These are phyloP conservation scores for Hexamita inflata DNA, from an alignment of 208 protist genomes.

Conservation along the genomic window DNA sequence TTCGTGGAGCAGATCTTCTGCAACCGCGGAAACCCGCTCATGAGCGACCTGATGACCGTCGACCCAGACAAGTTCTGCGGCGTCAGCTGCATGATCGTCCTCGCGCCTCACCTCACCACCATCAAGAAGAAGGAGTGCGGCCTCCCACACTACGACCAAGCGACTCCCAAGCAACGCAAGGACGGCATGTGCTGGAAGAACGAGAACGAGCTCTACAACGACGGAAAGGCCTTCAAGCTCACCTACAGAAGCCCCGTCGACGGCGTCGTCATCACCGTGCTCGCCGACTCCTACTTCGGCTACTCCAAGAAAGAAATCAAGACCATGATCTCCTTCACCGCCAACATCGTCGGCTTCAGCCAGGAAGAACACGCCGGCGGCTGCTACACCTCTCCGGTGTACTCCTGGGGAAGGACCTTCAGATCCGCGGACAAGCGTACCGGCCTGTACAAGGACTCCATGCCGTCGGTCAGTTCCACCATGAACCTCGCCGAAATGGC, in stretches of 20 bases:
- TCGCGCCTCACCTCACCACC: conserved; percentile 41
- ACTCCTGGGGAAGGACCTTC: conserved; percentile 35
- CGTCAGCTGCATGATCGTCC: conserved; percentile 41
- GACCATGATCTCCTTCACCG: conserved; percentile 41
- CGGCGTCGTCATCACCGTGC: conserved; percentile 42
- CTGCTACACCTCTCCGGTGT: conserved; percentile 30
- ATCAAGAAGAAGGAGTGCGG: conserved; percentile 43
- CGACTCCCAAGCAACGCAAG: conserved; percentile 36
- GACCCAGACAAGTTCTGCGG: conserved; percentile 40
- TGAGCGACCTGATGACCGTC: conserved; percentile 37
- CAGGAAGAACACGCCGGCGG: conserved; percentile 50
- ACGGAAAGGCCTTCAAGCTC: conserved; percentile 47
- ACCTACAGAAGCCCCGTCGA: conserved; percentile 15
- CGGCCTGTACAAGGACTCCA: too few relatives aligned
- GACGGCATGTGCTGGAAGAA: conserved; percentile 46
- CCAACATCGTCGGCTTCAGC: conserved; percentile 38
- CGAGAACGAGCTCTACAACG: conserved; percentile 46
- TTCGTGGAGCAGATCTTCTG: conserved; percentile 50
- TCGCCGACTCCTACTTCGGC: conserved; percentile 51
- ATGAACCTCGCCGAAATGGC: conserved; percentile 21
- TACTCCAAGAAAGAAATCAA: conserved; percentile 53
- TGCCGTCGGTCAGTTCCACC: too few relatives aligned
- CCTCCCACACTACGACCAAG: conserved; percentile 43
- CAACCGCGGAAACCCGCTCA: conserved; percentile 43
- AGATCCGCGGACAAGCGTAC: conserved; percentile 4